Evolutionary conservation across 352 stramenopile genomes (phyloP), one percentile per base, ranked within the genome.

Genomic region (Phytophthora kernoviae): DNA sequence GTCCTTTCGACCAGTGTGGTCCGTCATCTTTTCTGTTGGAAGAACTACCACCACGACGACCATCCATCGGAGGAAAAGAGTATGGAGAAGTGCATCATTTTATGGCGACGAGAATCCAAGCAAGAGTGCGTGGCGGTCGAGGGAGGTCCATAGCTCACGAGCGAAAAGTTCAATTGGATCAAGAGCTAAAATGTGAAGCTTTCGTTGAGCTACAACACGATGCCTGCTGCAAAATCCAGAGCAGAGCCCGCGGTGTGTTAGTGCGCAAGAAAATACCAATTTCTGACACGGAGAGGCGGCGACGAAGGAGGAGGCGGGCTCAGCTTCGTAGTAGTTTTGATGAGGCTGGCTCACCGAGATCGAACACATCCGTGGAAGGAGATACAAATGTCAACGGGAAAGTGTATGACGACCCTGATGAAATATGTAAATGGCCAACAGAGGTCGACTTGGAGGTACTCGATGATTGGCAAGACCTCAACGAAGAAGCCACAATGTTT

Each of bases 391-490:
- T 40, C n/a, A 42, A 52, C n/a, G 55, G 47, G 14, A 47, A 62
- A 36, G 32, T 41, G 27, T 67, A 74, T 18, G 58, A 69, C 14
- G 51, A 69, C 1, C 47, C 53, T 11, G 63, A 75, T 2, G 52
- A 77, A 4, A 49, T 70, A 2, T 62, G 48, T 0, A 53, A 73
- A 18, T 91, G 81, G 81, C 81, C 81, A 1, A n/a, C 70, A 21
- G 73, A 87, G 48, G 43, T 88, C 10, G 73, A 89, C 43, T 49
- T 86, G 8, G 78, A 90, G 27, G 27, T 58, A 0, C 32, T 60
- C 4, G 76, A 88, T 24, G 67, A 65, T n/a, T 88, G 78, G 78
- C 67, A 80, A 12, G 77, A 85, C 5, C 65, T 90, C 7, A 77
- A 75, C 32, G 72, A 73, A 30, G n/a, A 52, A 1, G 45, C 52